A percentile compares a stretch with the other conserved stretches of the same genome.
phyloP scores from a whole-genome alignment of 2,329 filamentous ascomycete species.

The Apiospora malaysiana region DNA sequence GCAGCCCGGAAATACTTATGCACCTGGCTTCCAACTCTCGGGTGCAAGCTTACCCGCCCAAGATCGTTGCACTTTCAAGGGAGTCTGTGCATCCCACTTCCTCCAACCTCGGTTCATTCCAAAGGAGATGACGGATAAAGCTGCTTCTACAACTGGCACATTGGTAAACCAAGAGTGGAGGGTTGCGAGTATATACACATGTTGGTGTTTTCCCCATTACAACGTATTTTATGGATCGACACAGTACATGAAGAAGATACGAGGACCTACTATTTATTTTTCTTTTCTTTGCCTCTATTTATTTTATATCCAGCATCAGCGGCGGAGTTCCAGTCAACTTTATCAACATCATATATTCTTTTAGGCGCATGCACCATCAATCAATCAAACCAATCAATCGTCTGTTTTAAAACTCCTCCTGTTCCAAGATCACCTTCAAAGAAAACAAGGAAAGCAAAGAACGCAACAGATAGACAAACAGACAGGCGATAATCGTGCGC shows the following conservation, averaged over 20 bases:
- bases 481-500: not conserved
- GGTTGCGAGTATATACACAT: not conserved
- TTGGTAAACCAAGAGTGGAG: not conserved
- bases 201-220: not conserved
- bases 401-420: not conserved
- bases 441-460: not conserved
- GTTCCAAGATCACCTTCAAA: not conserved
- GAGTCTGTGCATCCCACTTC: not conserved
- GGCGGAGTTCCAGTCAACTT: constrained; percentile 13
- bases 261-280: not conserved
- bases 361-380: constrained; percentile 9
- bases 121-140: not conserved
- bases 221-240: not conserved
- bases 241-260: constrained; percentile 14
- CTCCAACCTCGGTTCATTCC: not conserved
- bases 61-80: not conserved
- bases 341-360: not conserved
- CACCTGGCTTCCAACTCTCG: not conserved
- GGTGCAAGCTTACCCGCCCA: not conserved
- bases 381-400: not conserved
- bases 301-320: constrained; percentile 13
- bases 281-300: not conserved
- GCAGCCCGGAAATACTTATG: not conserved
- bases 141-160: not conserved
- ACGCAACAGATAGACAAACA: not conserved